A percentile compares a stretch with the other conserved stretches of the same genome.
phyloP scores from a whole-genome alignment of 306 rosid species.

The Casuarina cunninghamiana region DNA sequence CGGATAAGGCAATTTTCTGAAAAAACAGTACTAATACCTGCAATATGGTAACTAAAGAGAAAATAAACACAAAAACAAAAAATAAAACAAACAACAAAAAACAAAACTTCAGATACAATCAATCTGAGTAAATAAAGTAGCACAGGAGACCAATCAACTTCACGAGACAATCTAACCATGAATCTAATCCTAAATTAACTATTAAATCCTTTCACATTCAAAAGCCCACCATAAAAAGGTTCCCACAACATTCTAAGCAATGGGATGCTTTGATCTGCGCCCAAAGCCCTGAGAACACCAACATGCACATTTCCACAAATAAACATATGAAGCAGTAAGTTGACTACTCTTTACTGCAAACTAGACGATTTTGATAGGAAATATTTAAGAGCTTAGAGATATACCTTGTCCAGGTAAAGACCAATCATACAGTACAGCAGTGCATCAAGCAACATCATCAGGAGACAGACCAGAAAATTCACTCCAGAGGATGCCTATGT shows the following conservation, averaged over 20 bases:
- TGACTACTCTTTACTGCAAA: neutral
- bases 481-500: conserved; percentile 90
- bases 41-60: neutral
- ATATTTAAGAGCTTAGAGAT: conserved; percentile 19
- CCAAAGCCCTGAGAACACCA: neutral
- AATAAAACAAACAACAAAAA: no score
- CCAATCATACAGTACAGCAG: conserved; percentile 80
- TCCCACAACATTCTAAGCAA: neutral
- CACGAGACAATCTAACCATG: neutral
- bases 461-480: conserved; percentile 75
- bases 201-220: no score
- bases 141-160: neutral
- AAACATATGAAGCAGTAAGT: neutral
- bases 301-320: conserved; percentile 1
- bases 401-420: conserved; percentile 93
- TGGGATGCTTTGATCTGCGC: neutral
- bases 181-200: no score
- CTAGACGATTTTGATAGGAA: neutral
- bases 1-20: no score
- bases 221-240: neutral
- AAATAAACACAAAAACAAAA: neutral
- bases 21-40: neutral
- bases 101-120: no score
- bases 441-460: conserved; percentile 86
- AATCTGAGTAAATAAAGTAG: no score